These are phyloP conservation scores for Aspergillus sojae DNA, from an alignment of 2,329 filamentous ascomycete genomes.

Conservation along the genomic window DNA sequence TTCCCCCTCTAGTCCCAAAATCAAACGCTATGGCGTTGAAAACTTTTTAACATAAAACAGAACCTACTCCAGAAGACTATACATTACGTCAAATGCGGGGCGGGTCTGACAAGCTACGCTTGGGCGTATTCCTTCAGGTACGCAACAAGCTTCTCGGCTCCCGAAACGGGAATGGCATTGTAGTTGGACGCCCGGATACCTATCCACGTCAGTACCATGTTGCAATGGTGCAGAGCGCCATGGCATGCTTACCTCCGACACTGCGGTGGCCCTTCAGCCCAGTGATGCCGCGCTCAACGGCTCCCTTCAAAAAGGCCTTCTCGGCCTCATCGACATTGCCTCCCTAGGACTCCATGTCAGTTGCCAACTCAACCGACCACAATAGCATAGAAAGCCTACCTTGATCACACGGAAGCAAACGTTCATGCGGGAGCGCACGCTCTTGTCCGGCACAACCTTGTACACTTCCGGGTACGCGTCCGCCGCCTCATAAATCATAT, in stretches of 20 bases:
- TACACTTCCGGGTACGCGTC: constrained; percentile 76
- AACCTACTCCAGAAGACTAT: neutral
- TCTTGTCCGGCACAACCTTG: constrained; percentile 73
- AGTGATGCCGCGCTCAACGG: constrained; percentile 67
- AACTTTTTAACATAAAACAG: neutral
- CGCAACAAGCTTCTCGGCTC: constrained; percentile 44
- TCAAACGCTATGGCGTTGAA: neutral
- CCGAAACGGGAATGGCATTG: constrained; percentile 70
- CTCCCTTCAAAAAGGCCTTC: constrained; percentile 76
- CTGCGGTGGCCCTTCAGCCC: constrained; percentile 88
- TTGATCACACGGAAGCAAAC: constrained; percentile 81
- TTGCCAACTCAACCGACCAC: neutral
- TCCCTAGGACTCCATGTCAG: constrained; percentile 39
- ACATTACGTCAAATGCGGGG: neutral
- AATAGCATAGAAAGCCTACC: constrained; percentile 20
- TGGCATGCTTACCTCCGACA: constrained; percentile 64
- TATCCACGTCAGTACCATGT: constrained; percentile 6
- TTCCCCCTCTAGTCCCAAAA: neutral
- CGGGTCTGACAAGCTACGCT: neutral
- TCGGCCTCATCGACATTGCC: constrained; percentile 68
- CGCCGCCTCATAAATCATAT: constrained; percentile 73
- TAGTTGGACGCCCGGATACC: constrained; percentile 82
- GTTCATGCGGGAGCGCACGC: constrained; percentile 85
- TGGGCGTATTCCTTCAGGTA: constrained; percentile 52
- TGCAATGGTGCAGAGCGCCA: neutral